Conservation (phyloP, 345 rosid genomes). For the Murraya paniculata region DNA sequence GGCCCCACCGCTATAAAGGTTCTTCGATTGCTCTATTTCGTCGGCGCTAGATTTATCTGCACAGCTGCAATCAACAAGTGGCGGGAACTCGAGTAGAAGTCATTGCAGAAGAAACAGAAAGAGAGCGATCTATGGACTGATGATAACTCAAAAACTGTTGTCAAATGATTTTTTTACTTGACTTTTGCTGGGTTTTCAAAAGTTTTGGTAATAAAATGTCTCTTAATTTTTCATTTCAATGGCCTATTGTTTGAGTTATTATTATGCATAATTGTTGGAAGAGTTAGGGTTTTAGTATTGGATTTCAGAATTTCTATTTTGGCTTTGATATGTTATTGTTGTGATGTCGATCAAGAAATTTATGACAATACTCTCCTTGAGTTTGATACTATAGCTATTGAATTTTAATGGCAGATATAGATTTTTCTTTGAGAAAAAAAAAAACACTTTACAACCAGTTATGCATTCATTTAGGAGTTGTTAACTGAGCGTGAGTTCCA, state of each 20-base stretch:
- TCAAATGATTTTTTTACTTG: constrained; percentile 29
- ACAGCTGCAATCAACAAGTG: constrained; percentile 62
- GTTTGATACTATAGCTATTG: too few relatives aligned
- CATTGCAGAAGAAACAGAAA: constrained; percentile 38
- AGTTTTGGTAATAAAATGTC: background rate
- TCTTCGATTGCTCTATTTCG: constrained; percentile 54
- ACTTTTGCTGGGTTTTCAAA: background rate
- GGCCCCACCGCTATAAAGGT: constrained; percentile 61
- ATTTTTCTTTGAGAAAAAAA: too few relatives aligned
- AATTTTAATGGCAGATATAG: too few relatives aligned
- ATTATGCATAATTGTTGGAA: background rate
- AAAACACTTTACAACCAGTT: too few relatives aligned
- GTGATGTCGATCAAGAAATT: constrained; percentile 8
- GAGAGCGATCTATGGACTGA: constrained; percentile 22
- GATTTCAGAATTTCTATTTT: background rate
- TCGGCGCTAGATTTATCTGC: constrained; percentile 71
- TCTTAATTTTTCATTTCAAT: background rate
- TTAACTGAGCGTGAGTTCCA: too few relatives aligned
- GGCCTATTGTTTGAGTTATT: background rate
- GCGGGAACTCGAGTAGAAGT: constrained; percentile 58
- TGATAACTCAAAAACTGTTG: constrained; percentile 27
- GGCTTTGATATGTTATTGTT: background rate
- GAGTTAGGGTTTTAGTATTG: background rate
- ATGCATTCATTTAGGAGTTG: too few relatives aligned
- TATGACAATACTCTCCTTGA: too few relatives aligned